Base-by-base conservation (phyloP, 129 eudicot genomes). In the Saussurea involucrata region DNA sequence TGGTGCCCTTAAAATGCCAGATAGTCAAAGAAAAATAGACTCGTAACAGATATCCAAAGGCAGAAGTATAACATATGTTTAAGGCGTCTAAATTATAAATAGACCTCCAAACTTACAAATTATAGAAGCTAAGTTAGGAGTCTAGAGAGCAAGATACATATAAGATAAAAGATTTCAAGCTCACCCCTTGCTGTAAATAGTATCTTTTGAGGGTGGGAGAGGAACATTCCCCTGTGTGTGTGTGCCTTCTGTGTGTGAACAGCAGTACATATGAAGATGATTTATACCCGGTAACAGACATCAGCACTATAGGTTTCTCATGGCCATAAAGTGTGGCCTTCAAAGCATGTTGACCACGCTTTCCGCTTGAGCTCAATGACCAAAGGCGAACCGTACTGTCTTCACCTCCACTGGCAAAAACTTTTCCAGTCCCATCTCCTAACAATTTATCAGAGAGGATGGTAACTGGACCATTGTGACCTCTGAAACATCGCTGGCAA, bases 301-400 rank as follows among this genome's bases (percentile, higher is more conserved):
- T 80, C 53, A 85, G 77, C 22, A 73, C 85, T 29, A 90, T 76
- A 75, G 98, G 92, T 69, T 87, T 93, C 80, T 86, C 95, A 80
- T 93, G 98, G 13, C 98, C 98, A 80, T 87, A 76, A 17, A 93
- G 88, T 73, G 97, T 90, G 71, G 91, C 91, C 71, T 81, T 90
- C 57, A 88, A 75, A 72, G 92, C 92, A 29, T 86, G 90, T 69
- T 87, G 92, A 66, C 98, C 90, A 28, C 92, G 91, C 75, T 90
- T 90, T 71, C 95, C 92, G 25, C 84, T 77, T 24, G 92, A 87
- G 79, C 68, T 76, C 28, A 93, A 76, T 20, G 95, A 90, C 98
- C 98, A 93, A 46, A 93, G 91, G 75, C 95, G 98, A 73, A 93
- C 95, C 28, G 92, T 90, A 37, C 90, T 79, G 76, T 93, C 98